These are phyloP conservation scores for Melanopsichium pennsylvanicum DNA, from an alignment of 1,284 basidiomycete species.

Conservation along the genomic window DNA sequence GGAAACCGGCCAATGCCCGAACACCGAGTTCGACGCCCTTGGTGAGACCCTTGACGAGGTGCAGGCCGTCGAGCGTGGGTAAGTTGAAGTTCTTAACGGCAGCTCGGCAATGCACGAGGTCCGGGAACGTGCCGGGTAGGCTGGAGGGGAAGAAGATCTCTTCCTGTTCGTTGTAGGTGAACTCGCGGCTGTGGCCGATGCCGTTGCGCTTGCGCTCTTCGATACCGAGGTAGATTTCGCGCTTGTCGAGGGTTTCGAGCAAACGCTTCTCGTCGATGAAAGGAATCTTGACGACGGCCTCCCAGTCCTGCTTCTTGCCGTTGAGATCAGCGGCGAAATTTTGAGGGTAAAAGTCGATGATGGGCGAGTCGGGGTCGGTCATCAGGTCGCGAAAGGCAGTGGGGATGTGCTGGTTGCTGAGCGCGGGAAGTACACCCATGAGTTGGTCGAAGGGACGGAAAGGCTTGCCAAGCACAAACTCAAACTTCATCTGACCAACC, in stretches of 20 bases:
- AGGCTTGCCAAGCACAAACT: slow-evolving; percentile 85
- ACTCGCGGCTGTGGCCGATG: slow-evolving; percentile 81
- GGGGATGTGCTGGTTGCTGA: slow-evolving; percentile 88
- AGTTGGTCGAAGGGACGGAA: slow-evolving; percentile 96
- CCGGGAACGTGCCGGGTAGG: slow-evolving; percentile 91
- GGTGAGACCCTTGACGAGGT: slow-evolving; percentile 84
- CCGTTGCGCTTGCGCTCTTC: slow-evolving; percentile 82
- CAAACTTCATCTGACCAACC: slow-evolving; percentile 80
- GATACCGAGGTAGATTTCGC: slow-evolving; percentile 78
- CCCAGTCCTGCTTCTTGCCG: slow-evolving; percentile 98
- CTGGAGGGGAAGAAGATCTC: slow-evolving; percentile 84
- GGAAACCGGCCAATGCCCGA: slow-evolving; percentile 91
- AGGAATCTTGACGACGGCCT: slow-evolving; percentile 97
- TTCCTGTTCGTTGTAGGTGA: slow-evolving; percentile 72
- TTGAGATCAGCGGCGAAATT: slow-evolving; percentile 94
- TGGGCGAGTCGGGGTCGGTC: slow-evolving; percentile 83
- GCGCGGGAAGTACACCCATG: slow-evolving; percentile 94
- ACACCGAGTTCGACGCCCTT: slow-evolving; percentile 88
- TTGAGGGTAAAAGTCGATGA: slow-evolving; percentile 91
- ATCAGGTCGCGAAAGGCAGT: slow-evolving; percentile 88
- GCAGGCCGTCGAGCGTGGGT: slow-evolving; percentile 81
- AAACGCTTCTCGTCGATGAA: slow-evolving; percentile 90
- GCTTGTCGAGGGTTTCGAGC: slow-evolving; percentile 74
- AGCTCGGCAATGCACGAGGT: slow-evolving; percentile 83
- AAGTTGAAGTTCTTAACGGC: slow-evolving; percentile 78